Conservation (phyloP, 2,329 filamentous ascomycete genomes). For the Diaporthe citriasiana region DNA sequence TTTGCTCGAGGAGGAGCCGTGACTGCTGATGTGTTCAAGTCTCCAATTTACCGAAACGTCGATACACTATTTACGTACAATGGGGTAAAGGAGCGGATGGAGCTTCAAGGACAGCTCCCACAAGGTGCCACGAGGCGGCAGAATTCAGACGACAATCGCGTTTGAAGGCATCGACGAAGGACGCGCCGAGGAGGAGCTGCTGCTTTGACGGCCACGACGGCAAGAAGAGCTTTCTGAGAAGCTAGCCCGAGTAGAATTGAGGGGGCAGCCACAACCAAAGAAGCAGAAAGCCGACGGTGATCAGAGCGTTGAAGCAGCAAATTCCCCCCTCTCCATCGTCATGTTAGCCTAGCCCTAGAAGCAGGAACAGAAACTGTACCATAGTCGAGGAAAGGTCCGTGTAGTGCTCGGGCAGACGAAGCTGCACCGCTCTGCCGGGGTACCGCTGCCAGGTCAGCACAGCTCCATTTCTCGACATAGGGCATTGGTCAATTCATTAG, state of each 20-base stretch:
- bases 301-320: slow-evolving; percentile 25
- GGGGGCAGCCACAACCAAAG: slow-evolving; percentile 10
- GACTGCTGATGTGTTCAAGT: slow-evolving; percentile 29
- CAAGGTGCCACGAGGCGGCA: neutral
- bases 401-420: slow-evolving; percentile 6
- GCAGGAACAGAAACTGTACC: slow-evolving; percentile 3
- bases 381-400: slow-evolving; percentile 24
- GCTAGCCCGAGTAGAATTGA: neutral
- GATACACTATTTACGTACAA: slow-evolving; percentile 29
- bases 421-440: slow-evolving; percentile 2
- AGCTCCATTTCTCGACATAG: slow-evolving; percentile 4
- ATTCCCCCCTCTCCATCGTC: slow-evolving; percentile 35
- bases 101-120: slow-evolving; percentile 23
- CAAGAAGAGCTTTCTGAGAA: neutral
- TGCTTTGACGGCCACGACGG: neutral
- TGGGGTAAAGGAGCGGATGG: slow-evolving; percentile 31
- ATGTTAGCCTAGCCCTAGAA: slow-evolving; percentile 8
- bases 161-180: slow-evolving; percentile 22
- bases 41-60: slow-evolving; percentile 33
- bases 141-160: slow-evolving; percentile 23
- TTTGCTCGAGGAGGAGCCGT: slow-evolving; percentile 23
- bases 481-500: slow-evolving; percentile 2
- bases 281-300: slow-evolving; percentile 11
- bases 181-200: slow-evolving; percentile 8
- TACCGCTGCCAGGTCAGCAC: slow-evolving; percentile 32